Base-by-base conservation (phyloP, 2,329 filamentous ascomycete species). In the Claviceps pazoutovae region DNA sequence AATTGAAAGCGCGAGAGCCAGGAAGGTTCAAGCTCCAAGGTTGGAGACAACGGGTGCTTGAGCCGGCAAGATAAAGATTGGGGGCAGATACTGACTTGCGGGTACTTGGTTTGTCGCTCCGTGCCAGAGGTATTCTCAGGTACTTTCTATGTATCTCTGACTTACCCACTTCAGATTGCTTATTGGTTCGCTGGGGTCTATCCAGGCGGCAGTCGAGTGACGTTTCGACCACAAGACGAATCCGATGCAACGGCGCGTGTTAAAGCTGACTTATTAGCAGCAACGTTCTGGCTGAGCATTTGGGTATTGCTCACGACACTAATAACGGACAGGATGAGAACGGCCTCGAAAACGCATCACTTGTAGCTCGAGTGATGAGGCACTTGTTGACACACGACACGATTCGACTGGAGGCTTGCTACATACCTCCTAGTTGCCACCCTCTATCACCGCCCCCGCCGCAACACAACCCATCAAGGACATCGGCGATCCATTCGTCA, bases 21-120 rank as follows among this genome's bases (percentile, higher is more conserved):
- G 58, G 57, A 26, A 45, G 43, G 62, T 60, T 63, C 57, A 61
- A 64, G 62, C 62, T 63, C 60, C 30, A 54, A 60, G 58, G 60
- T 51, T 56, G 55, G 53, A 56, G 57, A 60, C 59, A 58, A 58
- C 48, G 50, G 13, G 41, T 50, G 21, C 55, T 55, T 48, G 42
- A 17, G n/a, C 48, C 13, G 23, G 7, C n/a, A 43, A 23, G 41
- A n/a, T 14, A 50, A 17, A 38, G 47, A 50, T 39, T 52, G 53
- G 55, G 55, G 55, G 50, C 51, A 48, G 43, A 50, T 47, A n/a
- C 13, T 7, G 48, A 9, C n/a, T 13, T 36, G 21, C 2, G 19
- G 13, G 34, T 62, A 63, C 62, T 44, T 57, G 16, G 13, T 3
- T 2, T n/a, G 2, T 38, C 23, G 52, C 52, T 16, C 26, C 21